Evolutionary conservation across 208 protist genomes (phyloP).

Genomic region (Leishmania guyanensis): DNA sequence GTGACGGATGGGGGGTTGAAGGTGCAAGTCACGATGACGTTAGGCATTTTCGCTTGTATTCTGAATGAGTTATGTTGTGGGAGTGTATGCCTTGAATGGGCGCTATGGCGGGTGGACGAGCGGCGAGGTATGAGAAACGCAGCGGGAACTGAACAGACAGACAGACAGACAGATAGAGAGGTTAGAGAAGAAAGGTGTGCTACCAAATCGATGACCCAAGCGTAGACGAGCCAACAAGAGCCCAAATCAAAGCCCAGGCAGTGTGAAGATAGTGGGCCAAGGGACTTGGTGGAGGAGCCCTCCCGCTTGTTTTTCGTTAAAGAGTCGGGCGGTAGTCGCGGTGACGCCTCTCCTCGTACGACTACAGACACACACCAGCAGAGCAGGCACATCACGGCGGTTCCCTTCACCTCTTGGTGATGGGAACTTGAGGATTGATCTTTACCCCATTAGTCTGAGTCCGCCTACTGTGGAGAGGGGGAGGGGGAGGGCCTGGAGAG

Average conservation of each 20-base stretch:
- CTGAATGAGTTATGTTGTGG: not conserved
- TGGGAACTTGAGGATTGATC: not conserved
- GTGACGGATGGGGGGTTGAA: constrained; percentile 81
- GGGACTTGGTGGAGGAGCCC: not conserved
- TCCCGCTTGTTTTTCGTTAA: not conserved
- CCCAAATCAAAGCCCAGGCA: not conserved
- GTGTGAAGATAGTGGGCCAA: not conserved
- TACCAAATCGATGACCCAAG: not conserved
- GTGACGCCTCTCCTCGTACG: not conserved
- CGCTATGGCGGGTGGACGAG: not conserved
- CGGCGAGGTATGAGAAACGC: not conserved
- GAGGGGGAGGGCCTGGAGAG: not conserved
- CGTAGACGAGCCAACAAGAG: not conserved
- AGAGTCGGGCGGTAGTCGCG: not conserved
- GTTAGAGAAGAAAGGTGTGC: not conserved
- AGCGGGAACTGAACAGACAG: not conserved
- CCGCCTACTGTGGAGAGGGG: not conserved
- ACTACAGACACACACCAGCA: not conserved
- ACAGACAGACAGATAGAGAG: not conserved
- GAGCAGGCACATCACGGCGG: not conserved
- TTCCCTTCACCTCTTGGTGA: not conserved
- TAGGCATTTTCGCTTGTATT: constrained; percentile 54
- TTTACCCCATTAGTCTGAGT: not conserved
- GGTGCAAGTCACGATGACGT: constrained; percentile 78
- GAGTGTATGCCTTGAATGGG: not conserved